phyloP scores from a whole-genome alignment of 2,329 filamentous ascomycete species.

The Metarhizium robertsii region DNA sequence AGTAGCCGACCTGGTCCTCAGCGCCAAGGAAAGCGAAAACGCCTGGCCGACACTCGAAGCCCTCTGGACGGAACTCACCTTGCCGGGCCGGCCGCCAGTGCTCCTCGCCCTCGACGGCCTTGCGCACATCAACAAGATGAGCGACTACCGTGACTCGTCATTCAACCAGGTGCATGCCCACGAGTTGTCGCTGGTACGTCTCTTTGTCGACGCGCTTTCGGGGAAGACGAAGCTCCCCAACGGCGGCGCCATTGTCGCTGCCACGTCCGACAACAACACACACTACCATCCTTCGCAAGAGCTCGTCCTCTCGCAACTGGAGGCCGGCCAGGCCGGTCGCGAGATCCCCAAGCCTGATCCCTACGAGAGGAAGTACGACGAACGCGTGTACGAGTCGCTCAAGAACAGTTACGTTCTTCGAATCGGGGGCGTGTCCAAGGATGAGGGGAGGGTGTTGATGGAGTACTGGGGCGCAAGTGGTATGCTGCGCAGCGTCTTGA shows the following conservation, averaged over 20 bases:
- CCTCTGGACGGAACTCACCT: constrained; percentile 67
- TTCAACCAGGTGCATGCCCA: constrained; percentile 75
- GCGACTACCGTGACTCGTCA: constrained; percentile 63
- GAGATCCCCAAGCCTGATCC: constrained; percentile 37
- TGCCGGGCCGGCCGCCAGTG: constrained; percentile 46
- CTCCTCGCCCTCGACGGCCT: constrained; percentile 73
- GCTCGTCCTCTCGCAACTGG: constrained; percentile 51
- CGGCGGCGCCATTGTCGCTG: constrained; percentile 70
- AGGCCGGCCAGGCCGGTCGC: constrained; percentile 30
- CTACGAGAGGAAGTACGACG: constrained; percentile 47
- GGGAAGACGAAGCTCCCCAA: constrained; percentile 51
- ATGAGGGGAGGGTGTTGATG: constrained; percentile 70
- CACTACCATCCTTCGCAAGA: constrained; percentile 57
- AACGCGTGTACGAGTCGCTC: constrained; percentile 44
- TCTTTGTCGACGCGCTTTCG: constrained; percentile 65
- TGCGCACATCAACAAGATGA: constrained; percentile 69
- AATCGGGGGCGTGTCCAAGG: constrained; percentile 59
- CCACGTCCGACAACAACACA: constrained; percentile 64
- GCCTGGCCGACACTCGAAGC: constrained; percentile 75
- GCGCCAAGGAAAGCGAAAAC: constrained; percentile 63
- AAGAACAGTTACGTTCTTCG: constrained; percentile 42
- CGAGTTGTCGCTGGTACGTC: constrained; percentile 66
- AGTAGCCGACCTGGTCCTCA: constrained; percentile 60
- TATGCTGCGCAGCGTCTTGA: constrained; percentile 60
- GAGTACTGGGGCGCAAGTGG: constrained; percentile 92